These are phyloP conservation scores for Cutaneotrichosporon dermatis DNA, from an alignment of 1,284 basidiomycete genomes.

Conservation along the genomic window DNA sequence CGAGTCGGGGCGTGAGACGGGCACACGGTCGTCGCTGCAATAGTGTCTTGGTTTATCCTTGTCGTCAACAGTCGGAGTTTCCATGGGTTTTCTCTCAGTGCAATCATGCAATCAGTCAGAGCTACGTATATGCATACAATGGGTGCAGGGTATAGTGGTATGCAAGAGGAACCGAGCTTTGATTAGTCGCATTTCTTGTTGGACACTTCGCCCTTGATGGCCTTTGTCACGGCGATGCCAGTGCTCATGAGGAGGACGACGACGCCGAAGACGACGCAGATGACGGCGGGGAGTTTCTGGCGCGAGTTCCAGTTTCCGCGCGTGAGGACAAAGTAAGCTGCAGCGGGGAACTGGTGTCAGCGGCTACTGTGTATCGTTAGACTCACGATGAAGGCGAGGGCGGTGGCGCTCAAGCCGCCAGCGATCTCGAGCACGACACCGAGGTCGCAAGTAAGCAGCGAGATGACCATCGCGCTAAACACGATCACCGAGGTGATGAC, in stretches of 20 bases:
- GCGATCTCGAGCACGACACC: conserved; percentile 97
- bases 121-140: conserved; percentile 7
- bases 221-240: conserved; percentile 66
- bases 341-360: conserved; percentile 63
- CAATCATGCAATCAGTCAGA: background rate
- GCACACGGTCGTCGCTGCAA: conserved; percentile 23
- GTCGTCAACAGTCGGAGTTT: background rate
- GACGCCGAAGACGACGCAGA: conserved; percentile 69
- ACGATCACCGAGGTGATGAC: conserved; percentile 86
- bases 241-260: conserved; percentile 75
- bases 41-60: background rate
- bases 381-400: conserved; percentile 78
- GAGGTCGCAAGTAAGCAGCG: conserved; percentile 89
- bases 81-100: too few species aligned
- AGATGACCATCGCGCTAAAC: conserved; percentile 74
- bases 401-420: conserved; percentile 88
- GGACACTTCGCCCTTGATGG: conserved; percentile 64
- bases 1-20: conserved; percentile 38
- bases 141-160: background rate
- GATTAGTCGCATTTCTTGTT: conserved; percentile 27
- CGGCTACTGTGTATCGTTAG: background rate
- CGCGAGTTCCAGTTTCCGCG: conserved; percentile 62
- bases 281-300: conserved; percentile 66
- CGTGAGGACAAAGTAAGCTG: conserved; percentile 74
- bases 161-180: too few species aligned